These are phyloP conservation scores for Lyophyllum decastes DNA, from an alignment of 768 basidiomycete species.

Conservation along the genomic window DNA sequence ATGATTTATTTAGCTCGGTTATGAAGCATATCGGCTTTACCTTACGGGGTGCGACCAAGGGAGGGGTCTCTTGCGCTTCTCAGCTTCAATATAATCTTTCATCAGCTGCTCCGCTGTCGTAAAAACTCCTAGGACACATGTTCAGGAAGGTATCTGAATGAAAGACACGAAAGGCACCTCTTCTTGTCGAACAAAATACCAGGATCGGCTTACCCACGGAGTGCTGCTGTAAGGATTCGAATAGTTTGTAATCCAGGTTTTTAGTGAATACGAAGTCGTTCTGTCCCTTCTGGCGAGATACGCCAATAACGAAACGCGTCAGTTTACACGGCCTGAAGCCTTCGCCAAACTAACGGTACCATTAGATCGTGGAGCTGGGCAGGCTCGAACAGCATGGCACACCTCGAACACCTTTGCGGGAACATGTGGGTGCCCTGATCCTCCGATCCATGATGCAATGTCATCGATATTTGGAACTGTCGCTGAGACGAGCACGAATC, in stretches of 20 bases:
- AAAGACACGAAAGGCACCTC: conserved; percentile 46
- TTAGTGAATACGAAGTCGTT: conserved; percentile 83
- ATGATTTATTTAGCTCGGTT: conserved; percentile 1
- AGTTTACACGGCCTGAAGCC: conserved; percentile 88
- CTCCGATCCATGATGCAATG: conserved; percentile 86
- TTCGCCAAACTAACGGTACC: conserved; percentile 76
- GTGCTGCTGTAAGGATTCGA: conserved; percentile 69
- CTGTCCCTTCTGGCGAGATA: conserved; percentile 56
- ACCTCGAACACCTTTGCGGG: conserved; percentile 76
- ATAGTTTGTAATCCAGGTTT: conserved; percentile 73
- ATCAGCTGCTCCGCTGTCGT: conserved; percentile 76
- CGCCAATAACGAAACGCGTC: conserved; percentile 69
- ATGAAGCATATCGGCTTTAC: conserved; percentile 32
- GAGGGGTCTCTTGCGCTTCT: conserved; percentile 45
- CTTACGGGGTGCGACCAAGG: conserved; percentile 71
- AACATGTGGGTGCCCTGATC: conserved; percentile 27
- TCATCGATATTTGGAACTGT: conserved; percentile 94
- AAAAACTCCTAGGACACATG: conserved; percentile 47
- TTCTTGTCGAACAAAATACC: conserved; percentile 87
- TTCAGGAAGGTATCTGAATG: not conserved
- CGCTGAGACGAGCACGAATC: conserved; percentile 90
- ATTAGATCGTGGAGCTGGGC: not conserved
- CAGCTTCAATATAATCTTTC: conserved; percentile 65
- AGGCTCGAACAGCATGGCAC: not conserved
- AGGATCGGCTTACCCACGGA: conserved; percentile 82